These are phyloP conservation scores for Microcyclospora tardicrescens DNA, from an alignment of 2,329 filamentous ascomycete species.

Conservation along the genomic window DNA sequence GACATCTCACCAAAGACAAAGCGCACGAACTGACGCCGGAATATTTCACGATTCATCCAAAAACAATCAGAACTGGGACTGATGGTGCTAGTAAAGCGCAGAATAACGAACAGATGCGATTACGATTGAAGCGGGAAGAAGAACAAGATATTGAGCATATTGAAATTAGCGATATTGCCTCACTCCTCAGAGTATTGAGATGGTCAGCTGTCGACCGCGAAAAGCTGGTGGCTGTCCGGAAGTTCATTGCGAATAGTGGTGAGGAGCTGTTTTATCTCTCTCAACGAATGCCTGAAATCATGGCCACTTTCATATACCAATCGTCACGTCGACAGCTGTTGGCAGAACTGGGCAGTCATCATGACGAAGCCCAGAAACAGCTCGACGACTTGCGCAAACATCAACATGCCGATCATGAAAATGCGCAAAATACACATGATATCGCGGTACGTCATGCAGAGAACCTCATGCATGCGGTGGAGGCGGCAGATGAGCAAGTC, in stretches of 20 bases:
- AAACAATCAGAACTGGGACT: slow-evolving; percentile 9
- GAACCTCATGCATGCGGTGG: slow-evolving; percentile 60
- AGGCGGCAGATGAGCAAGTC: slow-evolving; percentile 69
- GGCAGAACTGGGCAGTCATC: slow-evolving; percentile 48
- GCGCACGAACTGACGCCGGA: slow-evolving; percentile 59
- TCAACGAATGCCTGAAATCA: slow-evolving; percentile 67
- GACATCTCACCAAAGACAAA: slow-evolving; percentile 33
- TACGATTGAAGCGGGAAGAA: slow-evolving; percentile 22
- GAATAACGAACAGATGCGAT: slow-evolving; percentile 2
- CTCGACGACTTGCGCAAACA: slow-evolving; percentile 33
- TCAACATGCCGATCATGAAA: slow-evolving; percentile 27
- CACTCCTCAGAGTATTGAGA: slow-evolving; percentile 56
- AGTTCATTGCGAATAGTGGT: slow-evolving; percentile 64
- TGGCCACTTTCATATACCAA: slow-evolving; percentile 81
- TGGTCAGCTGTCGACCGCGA: slow-evolving; percentile 72
- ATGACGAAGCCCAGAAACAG: slow-evolving; percentile 42
- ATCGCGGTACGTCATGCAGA: slow-evolving; percentile 38
- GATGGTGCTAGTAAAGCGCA: background rate
- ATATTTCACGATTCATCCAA: slow-evolving; percentile 60
- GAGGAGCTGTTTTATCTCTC: slow-evolving; percentile 66
- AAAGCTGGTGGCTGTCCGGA: slow-evolving; percentile 71
- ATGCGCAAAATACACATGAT: slow-evolving; percentile 31
- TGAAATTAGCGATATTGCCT: slow-evolving; percentile 51
- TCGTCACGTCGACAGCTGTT: slow-evolving; percentile 69
- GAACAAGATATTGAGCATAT: slow-evolving; percentile 36